Conservation (phyloP, 306 rosid genomes). For the Vigna nakashimae region DNA sequence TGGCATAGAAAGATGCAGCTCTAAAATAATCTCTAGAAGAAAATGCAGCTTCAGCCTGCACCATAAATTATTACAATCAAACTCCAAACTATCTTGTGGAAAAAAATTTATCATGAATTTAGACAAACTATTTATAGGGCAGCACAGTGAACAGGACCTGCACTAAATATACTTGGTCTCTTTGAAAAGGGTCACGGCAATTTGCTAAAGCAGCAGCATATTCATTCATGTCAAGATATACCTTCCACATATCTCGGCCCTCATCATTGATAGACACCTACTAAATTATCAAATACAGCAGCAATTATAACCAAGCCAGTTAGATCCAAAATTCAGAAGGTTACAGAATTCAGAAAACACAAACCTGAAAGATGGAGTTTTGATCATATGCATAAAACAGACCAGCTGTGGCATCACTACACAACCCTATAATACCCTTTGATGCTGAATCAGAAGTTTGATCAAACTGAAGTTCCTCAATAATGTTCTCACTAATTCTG, state of each 20-base stretch:
- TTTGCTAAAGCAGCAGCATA: constrained; percentile 90
- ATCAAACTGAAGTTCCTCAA: constrained; percentile 98
- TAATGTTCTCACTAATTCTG: constrained; percentile 89
- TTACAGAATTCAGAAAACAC: constrained; percentile 40
- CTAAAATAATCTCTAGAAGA: constrained; percentile 83
- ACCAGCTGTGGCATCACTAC: constrained; percentile 99
- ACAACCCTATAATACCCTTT: constrained; percentile 89
- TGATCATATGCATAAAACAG: constrained; percentile 94
- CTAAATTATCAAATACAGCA: constrained; percentile 60
- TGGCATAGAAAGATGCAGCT: constrained; percentile 95
- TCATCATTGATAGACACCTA: constrained; percentile 96
- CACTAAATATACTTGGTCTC: constrained; percentile 93
- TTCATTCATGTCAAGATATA: constrained; percentile 93
- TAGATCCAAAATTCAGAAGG: constrained; percentile 35
- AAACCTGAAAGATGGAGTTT: constrained; percentile 94
- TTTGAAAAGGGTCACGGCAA: constrained; percentile 89
- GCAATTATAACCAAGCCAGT: constrained; percentile 39
- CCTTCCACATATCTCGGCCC: constrained; percentile 99
- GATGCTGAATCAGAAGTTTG: constrained; percentile 84
- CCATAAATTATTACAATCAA: constrained; percentile 47
- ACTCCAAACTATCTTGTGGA: constrained; percentile 33
- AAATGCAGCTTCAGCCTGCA: constrained; percentile 98
- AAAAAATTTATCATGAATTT: constrained; percentile 16
- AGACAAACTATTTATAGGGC: constrained; percentile 21
- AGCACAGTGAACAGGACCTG: constrained; percentile 59